phyloP scores from a whole-genome alignment of 176 grass and related monocot genomes.

The Aegilops bicornis region DNA sequence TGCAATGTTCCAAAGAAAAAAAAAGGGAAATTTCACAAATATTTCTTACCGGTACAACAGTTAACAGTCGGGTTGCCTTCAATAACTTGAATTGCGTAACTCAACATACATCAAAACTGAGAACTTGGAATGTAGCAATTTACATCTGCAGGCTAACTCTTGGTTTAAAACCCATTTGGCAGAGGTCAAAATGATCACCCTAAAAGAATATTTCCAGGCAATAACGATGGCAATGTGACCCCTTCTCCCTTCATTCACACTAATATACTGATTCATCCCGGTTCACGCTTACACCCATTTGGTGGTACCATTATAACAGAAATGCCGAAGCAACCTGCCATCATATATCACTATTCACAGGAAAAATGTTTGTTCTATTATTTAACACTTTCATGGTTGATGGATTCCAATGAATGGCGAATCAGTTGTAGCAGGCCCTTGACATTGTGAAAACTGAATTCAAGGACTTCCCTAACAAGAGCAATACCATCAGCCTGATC shows the following conservation, averaged over 20 bases:
- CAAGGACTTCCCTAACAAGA: slow-evolving; percentile 69
- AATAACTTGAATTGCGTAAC: slow-evolving; percentile 21
- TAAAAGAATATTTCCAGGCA: slow-evolving; percentile 20
- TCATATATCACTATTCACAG: slow-evolving; percentile 29
- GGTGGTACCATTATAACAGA: slow-evolving; percentile 18
- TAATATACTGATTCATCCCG: not conserved
- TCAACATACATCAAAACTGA: slow-evolving; percentile 19
- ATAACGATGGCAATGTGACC: slow-evolving; percentile 7
- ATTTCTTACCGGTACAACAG: slow-evolving; percentile 31
- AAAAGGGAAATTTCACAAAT: slow-evolving; percentile 16
- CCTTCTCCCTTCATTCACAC: slow-evolving; percentile 10
- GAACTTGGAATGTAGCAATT: slow-evolving; percentile 27
- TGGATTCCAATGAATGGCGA: slow-evolving; percentile 73
- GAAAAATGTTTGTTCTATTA: slow-evolving; percentile 4
- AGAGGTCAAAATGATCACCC: slow-evolving; percentile 20
- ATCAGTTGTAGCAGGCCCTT: slow-evolving; percentile 68
- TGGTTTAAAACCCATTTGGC: not conserved
- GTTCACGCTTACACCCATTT: not conserved
- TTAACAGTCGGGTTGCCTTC: not conserved
- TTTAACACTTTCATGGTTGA: slow-evolving; percentile 57
- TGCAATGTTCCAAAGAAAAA: not conserved
- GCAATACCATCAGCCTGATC: slow-evolving; percentile 41
- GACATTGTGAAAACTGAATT: slow-evolving; percentile 94
- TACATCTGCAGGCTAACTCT: slow-evolving; percentile 19
- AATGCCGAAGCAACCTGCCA: slow-evolving; percentile 25